phyloP scores from a whole-genome alignment of 257 asterid genomes.

The Solanum bulbocastanum region DNA sequence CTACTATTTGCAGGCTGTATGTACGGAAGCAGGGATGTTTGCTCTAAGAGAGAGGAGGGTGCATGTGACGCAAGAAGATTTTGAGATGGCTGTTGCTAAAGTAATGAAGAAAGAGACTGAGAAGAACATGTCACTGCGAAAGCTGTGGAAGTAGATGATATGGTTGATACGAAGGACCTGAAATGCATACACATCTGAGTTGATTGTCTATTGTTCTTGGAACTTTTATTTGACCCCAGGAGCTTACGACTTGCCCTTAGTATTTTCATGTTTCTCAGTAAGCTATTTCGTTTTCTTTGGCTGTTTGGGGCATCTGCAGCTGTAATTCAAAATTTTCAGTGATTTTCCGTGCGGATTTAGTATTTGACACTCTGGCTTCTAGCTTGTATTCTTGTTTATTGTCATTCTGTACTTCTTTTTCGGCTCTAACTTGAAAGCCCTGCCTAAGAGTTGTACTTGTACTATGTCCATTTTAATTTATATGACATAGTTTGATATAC shows the following conservation, averaged over 20 bases:
- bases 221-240: background rate
- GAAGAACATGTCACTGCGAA: conserved; percentile 88
- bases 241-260: background rate
- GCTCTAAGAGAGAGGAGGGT: conserved; percentile 95
- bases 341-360: background rate
- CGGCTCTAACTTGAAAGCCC: background rate
- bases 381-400: background rate
- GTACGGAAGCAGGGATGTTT: conserved; percentile 98
- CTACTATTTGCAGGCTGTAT: conserved; percentile 57
- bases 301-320: background rate
- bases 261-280: background rate
- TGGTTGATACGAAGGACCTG: background rate
- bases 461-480: background rate
- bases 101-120: conserved; percentile 97
- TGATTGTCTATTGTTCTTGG: background rate
- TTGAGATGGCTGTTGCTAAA: conserved; percentile 96
- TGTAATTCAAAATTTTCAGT: background rate
- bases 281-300: background rate
- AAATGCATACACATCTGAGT: background rate
- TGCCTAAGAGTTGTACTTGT: background rate
- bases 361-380: background rate
- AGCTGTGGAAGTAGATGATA: conserved; percentile 71
- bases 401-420: background rate
- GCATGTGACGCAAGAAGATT: conserved; percentile 95
- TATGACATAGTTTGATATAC: background rate